Evolutionary conservation across 192 early-diverging fungal genomes (phyloP), one percentile per base, ranked within the genome.

Genomic region (Powellomyces hirtus): DNA sequence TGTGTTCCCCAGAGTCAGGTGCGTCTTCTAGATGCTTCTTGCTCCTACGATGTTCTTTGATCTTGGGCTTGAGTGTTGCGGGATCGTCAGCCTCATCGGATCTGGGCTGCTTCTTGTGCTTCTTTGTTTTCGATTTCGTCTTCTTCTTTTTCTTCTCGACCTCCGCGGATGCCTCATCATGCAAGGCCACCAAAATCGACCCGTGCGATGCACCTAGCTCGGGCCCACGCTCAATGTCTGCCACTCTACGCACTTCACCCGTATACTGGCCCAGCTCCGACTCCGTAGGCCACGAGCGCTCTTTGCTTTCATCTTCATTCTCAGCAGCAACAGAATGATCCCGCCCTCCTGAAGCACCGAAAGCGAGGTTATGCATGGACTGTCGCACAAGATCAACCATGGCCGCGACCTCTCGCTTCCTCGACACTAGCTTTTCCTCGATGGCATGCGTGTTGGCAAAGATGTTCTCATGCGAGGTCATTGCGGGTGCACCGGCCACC

Each of bases 351-450:
- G 13, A 10, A 20, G 8, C 31, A 24, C 5, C 53, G 29, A 56
- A 56, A 16, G 53, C 53, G 3, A 56, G 53, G 53, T 56, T 56
- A 34, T 56, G 53, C 2, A 56, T 56, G 5, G 53, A 56, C 7
- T 72, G 64, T 68, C 66, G 18, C 4, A 61, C 59, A 4, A 40
- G 18, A 29, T 40, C 36, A 3, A 42, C 59, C 34, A 61, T 40
- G n/a, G 36, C 38, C 38, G 59, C 59, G 20, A 40, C 34, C 59
- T 61, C 59, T 38, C 40, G 35, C 59, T 61, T 61, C 34, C 59
- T 33, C 16, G 31, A 18, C 1, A 40, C 38, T 8, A 61, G 38
- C 20, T 61, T 61, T 20, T 42, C 36, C 59, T 61, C 59, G 13
- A 61, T 13, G 8, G 38, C 18, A 2, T 37, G 18, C 36, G 59